Conservation (phyloP, 257 asterid species). For the Orobanche coerulescens region DNA sequence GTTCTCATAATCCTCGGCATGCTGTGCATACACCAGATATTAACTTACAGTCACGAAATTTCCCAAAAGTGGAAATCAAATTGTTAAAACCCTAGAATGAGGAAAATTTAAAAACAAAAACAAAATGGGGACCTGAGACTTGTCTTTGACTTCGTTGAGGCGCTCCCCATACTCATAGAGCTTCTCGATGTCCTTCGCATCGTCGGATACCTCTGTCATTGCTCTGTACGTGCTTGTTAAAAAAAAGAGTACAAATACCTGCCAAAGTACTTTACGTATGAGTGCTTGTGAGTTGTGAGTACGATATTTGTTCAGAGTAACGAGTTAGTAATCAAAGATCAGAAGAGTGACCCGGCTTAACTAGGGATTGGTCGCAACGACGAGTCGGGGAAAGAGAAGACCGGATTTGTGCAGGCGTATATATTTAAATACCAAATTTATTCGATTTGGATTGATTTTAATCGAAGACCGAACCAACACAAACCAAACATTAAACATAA, state of each 20-base stretch:
- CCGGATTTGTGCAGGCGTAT: neutral
- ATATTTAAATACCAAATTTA: no score
- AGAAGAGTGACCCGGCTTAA: no score
- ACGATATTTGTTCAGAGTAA: neutral
- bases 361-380: constrained; percentile 19
- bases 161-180: constrained; percentile 84
- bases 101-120: neutral
- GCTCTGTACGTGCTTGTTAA: constrained; percentile 16
- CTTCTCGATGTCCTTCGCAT: constrained; percentile 61
- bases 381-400: neutral
- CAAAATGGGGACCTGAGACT: constrained; percentile 53
- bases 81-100: constrained; percentile 28
- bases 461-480: no score
- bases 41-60: constrained; percentile 11
- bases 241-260: constrained; percentile 12
- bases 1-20: constrained; percentile 63
- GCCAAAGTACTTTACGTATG: no score
- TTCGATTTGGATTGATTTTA: no score
- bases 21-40: constrained; percentile 31
- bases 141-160: constrained; percentile 77
- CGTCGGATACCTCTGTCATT: constrained; percentile 51
- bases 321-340: neutral
- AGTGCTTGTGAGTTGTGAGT: neutral
- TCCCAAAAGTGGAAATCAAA: constrained; percentile 2
- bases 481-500: no score